Conservation (phyloP, 768 basidiomycete genomes). For the Mycena vitilis region DNA sequence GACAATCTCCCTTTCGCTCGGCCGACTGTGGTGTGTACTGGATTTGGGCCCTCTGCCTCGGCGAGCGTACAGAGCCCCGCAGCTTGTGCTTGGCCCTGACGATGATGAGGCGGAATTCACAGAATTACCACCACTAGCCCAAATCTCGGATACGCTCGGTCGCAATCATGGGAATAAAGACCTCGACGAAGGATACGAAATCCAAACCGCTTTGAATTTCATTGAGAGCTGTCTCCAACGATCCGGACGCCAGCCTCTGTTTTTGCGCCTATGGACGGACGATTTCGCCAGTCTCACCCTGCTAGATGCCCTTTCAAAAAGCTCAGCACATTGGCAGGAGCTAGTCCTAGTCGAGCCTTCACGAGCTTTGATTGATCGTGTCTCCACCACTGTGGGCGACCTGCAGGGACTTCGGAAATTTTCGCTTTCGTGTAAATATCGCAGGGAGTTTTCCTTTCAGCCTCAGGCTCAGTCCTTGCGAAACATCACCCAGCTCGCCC, state of each 20-base stretch:
- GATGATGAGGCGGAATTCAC: not conserved
- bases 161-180: not conserved
- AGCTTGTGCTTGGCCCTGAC: not conserved
- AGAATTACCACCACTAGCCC: not conserved
- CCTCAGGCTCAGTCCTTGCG: not conserved
- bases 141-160: too few species aligned
- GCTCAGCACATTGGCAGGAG: slow-evolving; percentile 14
- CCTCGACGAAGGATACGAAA: not conserved
- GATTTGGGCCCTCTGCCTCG: not conserved
- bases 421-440: not conserved
- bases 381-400: not conserved
- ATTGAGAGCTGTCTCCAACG: slow-evolving; percentile 8
- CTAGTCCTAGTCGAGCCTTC: not conserved
- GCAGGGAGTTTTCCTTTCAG: not conserved
- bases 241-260: slow-evolving; percentile 3
- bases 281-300: not conserved
- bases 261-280: slow-evolving; percentile 1
- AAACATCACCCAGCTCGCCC: slow-evolving; percentile 16
- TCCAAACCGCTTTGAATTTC: slow-evolving; percentile 8
- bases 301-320: not conserved
- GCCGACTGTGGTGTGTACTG: slow-evolving; percentile 16
- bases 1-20: slow-evolving; percentile 5
- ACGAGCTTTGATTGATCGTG: not conserved
- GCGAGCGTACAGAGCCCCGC: not conserved
- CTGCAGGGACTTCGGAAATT: slow-evolving; percentile 7